phyloP scores from a whole-genome alignment of 78 protist species.

The Dictyostelium purpureum region DNA sequence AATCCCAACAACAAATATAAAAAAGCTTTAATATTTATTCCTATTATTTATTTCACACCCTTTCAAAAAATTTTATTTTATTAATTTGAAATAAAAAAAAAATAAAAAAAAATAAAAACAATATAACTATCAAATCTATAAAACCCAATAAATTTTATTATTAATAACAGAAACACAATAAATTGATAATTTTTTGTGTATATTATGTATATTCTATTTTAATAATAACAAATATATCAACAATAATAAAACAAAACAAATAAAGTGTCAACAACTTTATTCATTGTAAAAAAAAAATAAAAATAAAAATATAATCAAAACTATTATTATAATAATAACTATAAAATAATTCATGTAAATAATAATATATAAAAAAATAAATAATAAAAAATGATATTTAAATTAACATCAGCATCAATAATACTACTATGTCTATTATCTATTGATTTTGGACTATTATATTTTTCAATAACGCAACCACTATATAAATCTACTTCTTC shows the following conservation, averaged over 20 bases:
- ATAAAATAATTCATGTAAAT: neutral
- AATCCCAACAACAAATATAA: no score
- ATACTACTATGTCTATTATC: neutral
- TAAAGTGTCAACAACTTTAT: neutral
- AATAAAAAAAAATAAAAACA: no score
- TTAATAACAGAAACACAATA: no score
- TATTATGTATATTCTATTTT: no score
- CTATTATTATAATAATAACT: neutral
- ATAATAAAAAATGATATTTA: constrained; percentile 1
- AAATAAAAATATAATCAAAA: neutral
- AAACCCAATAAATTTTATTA: no score
- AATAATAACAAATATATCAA: neutral
- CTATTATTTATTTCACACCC: no score
- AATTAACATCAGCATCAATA: neutral
- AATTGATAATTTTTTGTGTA: no score
- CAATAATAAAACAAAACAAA: neutral
- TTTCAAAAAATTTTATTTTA: no score
- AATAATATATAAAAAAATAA: neutral
- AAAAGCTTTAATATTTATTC: no score
- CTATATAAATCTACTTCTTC: neutral
- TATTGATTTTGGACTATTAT: neutral
- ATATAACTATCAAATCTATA: no score
- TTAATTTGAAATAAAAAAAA: no score
- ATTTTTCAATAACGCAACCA: neutral
- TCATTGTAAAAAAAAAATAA: neutral